Conservation (phyloP, 139 green algal species). For the Volvox africanus region DNA sequence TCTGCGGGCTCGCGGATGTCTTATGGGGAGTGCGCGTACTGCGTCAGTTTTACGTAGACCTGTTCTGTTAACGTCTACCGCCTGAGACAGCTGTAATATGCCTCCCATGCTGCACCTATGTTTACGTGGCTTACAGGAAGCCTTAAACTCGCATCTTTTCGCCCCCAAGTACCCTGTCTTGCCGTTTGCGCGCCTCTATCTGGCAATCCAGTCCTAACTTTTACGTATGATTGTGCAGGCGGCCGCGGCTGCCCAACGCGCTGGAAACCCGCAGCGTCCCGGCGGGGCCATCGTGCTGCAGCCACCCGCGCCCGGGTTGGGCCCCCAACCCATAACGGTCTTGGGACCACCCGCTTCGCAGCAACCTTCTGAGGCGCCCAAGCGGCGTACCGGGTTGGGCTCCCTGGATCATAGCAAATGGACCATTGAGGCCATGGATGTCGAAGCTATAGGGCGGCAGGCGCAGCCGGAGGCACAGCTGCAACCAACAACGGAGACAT, state of each 20-base stretch:
- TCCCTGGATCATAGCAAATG: conserved; percentile 23
- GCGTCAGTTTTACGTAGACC: too few species aligned
- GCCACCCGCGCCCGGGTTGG: neutral
- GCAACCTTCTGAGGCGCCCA: conserved; percentile 1
- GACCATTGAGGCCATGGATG: conserved; percentile 31
- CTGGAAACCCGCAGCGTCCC: neutral
- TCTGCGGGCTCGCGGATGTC: too few species aligned
- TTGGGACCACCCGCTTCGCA: neutral
- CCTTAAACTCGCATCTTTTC: too few species aligned
- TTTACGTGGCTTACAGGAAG: too few species aligned
- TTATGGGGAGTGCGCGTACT: too few species aligned
- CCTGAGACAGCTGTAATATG: too few species aligned
- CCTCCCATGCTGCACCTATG: too few species aligned
- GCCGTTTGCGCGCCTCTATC: too few species aligned
- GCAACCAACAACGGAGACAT: neutral
- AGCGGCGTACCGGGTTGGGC: neutral
- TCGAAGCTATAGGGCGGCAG: neutral
- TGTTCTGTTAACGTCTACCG: too few species aligned
- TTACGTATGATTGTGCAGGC: neutral
- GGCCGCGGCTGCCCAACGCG: neutral
- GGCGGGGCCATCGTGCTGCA: neutral
- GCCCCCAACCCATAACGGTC: neutral
- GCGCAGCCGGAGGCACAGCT: neutral
- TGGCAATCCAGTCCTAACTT: too few species aligned
- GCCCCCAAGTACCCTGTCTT: too few species aligned